Evolutionary conservation across 148 eudicot genomes (phyloP).

Genomic region (Cornus controversa): DNA sequence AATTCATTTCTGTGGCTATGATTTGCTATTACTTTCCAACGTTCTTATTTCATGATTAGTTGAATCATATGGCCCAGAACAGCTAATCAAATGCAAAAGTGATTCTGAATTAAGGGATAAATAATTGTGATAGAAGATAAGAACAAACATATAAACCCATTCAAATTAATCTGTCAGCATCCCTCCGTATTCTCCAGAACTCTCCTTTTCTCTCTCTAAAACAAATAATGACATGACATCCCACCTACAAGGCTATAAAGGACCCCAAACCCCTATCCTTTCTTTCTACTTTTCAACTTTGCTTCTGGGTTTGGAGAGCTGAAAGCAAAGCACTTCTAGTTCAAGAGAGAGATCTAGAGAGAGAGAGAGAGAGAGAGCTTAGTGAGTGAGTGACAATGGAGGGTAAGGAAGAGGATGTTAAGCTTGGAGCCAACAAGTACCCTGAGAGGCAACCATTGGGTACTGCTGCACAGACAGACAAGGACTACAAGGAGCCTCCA

Average conservation of each 20-base stretch:
- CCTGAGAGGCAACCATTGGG: constrained; percentile 75
- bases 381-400: constrained; percentile 41
- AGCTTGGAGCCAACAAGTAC: constrained; percentile 76
- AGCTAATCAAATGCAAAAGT: constrained; percentile 14
- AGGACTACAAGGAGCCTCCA: constrained; percentile 81
- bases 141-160: constrained; percentile 16
- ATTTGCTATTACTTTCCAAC: not conserved
- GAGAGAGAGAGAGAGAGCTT: not conserved
- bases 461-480: constrained; percentile 70
- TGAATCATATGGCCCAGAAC: constrained; percentile 11
- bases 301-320: not conserved
- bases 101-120: not conserved
- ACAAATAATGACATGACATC: not conserved
- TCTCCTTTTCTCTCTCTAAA: not conserved
- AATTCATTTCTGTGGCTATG: not conserved
- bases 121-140: constrained; percentile 23
- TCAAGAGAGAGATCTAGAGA: not conserved
- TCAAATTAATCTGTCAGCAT: constrained; percentile 14
- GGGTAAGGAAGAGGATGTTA: constrained; percentile 77
- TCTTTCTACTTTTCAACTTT: not conserved
- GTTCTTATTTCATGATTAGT: constrained; percentile 12
- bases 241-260: constrained; percentile 27
- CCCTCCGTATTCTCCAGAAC: constrained; percentile 36
- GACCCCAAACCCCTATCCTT: not conserved
- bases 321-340: not conserved